Conservation (phyloP, 768 basidiomycete genomes). For the Phallus indusiatus region DNA sequence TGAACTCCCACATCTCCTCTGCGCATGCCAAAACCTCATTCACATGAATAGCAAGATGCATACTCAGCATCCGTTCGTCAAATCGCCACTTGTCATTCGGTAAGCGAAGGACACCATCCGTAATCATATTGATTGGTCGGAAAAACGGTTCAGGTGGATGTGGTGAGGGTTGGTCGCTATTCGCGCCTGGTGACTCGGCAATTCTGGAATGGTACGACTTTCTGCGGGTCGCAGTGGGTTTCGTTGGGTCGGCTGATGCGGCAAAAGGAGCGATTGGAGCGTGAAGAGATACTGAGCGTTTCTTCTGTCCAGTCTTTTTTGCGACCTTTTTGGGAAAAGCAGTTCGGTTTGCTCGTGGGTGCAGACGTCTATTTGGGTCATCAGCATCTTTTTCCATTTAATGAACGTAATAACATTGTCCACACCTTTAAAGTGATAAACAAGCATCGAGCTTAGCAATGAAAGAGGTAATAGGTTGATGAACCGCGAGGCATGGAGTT, state of each 20-base stretch:
- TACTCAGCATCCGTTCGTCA: conserved; percentile 48
- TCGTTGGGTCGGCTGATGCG: not conserved
- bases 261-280: not conserved
- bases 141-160: not conserved
- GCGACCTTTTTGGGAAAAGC: conserved; percentile 41
- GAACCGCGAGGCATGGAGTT: conserved; percentile 59
- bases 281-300: not conserved
- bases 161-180: not conserved
- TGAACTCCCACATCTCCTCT: conserved; percentile 77
- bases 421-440: conserved; percentile 54
- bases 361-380: conserved; percentile 40
- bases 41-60: conserved; percentile 53
- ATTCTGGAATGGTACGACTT: not conserved
- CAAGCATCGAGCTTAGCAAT: conserved; percentile 45
- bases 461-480: conserved; percentile 60
- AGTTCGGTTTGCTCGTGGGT: conserved; percentile 55
- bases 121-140: not conserved
- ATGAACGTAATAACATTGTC: conserved; percentile 2
- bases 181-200: not conserved
- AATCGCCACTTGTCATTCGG: conserved; percentile 46
- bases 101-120: not conserved
- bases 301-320: not conserved
- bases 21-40: conserved; percentile 61
- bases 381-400: not conserved
- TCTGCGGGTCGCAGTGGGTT: not conserved